These are phyloP conservation scores for Hypoxylon rickii DNA, from an alignment of 495 filamentous ascomycete genomes.

Conservation along the genomic window DNA sequence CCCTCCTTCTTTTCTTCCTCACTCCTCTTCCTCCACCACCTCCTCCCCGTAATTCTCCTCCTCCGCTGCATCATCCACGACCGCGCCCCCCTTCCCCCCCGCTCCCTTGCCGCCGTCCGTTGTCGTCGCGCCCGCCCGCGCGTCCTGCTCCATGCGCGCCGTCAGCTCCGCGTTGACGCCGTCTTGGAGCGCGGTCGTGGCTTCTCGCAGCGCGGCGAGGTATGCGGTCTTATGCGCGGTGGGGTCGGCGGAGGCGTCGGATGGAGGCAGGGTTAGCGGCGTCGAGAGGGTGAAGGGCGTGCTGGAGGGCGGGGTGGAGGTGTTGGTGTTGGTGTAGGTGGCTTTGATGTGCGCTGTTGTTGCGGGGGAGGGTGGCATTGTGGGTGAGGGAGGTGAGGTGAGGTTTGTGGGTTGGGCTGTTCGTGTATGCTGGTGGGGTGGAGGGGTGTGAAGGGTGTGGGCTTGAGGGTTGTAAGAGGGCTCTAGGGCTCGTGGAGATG, in stretches of 20 bases:
- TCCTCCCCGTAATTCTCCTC: neutral
- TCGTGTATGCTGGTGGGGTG: too few species aligned
- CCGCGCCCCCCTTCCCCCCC: slow-evolving; percentile 66
- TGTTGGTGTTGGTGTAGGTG: slow-evolving; percentile 63
- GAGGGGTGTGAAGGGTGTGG: too few species aligned
- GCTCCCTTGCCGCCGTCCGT: slow-evolving; percentile 50
- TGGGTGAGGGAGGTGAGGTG: neutral
- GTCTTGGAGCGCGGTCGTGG: slow-evolving; percentile 66
- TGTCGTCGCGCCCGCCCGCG: slow-evolving; percentile 53
- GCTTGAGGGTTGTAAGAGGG: too few species aligned
- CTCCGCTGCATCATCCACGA: slow-evolving; percentile 48
- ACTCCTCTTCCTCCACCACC: neutral
- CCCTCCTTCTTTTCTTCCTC: neutral
- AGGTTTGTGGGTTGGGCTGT: neutral
- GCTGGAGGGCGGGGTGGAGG: slow-evolving; percentile 42
- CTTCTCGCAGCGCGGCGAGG: slow-evolving; percentile 66
- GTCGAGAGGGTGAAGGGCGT: slow-evolving; percentile 30
- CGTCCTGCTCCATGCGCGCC: slow-evolving; percentile 82
- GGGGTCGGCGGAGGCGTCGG: slow-evolving; percentile 37
- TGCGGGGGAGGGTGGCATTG: slow-evolving; percentile 5
- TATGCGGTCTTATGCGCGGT: slow-evolving; percentile 65
- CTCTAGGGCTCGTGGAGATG: too few species aligned
- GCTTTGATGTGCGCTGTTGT: slow-evolving; percentile 38
- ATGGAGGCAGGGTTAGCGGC: slow-evolving; percentile 38
- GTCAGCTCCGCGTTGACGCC: slow-evolving; percentile 85